phyloP scores from a whole-genome alignment of 176 grass and related monocot species.

The Pontederia paniculata region DNA sequence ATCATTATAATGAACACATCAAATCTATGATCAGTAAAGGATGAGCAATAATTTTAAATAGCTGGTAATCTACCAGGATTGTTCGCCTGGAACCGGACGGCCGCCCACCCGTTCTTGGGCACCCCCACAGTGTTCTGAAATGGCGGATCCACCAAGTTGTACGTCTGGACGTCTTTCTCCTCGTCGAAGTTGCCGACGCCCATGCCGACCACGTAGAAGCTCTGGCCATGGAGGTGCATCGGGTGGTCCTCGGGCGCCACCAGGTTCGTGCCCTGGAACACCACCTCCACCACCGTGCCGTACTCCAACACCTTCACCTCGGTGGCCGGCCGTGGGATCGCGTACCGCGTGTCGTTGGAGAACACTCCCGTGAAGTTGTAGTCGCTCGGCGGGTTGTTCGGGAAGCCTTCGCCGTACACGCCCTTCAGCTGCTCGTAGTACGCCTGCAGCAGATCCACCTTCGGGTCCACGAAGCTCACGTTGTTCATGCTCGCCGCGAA shows the following conservation, averaged over 20 bases:
- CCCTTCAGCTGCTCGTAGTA: no score
- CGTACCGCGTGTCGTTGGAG: slow-evolving; percentile 20
- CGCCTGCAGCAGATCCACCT: no score
- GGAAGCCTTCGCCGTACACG: no score
- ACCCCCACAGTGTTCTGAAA: slow-evolving; percentile 33
- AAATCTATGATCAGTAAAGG: no score
- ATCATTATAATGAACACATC: no score
- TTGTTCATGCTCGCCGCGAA: no score
- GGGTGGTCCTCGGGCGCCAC: slow-evolving; percentile 26
- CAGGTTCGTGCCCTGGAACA: slow-evolving; percentile 20
- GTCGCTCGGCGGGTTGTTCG: no score
- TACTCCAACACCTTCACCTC: slow-evolving; percentile 25
- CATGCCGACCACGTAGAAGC: slow-evolving; percentile 23
- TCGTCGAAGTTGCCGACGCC: slow-evolving; percentile 21
- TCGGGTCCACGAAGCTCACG: no score
- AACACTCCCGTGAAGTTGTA: slow-evolving; percentile 13
- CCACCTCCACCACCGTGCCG: slow-evolving; percentile 14
- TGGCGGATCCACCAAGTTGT: slow-evolving; percentile 29
- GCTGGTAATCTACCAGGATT: slow-evolving; percentile 33
- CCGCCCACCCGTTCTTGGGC: slow-evolving; percentile 25
- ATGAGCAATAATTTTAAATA: no score
- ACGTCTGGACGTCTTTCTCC: slow-evolving; percentile 7
- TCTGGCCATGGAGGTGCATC: slow-evolving; percentile 28
- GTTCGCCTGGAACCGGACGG: slow-evolving; percentile 27
- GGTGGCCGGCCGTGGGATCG: slow-evolving; percentile 23